Conservation (phyloP, 768 basidiomycete species). For the Suillus weaverae region DNA sequence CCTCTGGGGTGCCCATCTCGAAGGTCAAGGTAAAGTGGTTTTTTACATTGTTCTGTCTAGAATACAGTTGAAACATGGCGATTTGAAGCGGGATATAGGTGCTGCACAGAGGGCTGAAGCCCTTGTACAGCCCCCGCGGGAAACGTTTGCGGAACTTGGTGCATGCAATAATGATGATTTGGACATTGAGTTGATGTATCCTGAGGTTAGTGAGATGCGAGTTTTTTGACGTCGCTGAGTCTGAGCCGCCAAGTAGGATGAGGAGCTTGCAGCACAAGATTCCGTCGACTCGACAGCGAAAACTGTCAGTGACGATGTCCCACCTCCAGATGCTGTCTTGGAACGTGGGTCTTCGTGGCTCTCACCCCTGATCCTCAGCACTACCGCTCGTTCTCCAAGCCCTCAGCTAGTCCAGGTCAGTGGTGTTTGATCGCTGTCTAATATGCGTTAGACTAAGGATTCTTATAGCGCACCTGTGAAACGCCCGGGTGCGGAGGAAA, state of each 20-base stretch:
- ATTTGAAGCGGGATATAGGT: neutral
- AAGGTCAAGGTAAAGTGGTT: neutral
- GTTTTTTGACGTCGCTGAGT: neutral
- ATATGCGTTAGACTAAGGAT: neutral
- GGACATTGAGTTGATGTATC: slow-evolving; percentile 23
- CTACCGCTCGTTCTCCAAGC: neutral
- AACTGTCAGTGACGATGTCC: neutral
- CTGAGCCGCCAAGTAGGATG: neutral
- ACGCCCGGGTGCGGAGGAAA: slow-evolving; percentile 16
- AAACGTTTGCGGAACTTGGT: neutral
- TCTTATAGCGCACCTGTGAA: slow-evolving; percentile 18
- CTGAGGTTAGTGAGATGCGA: slow-evolving; percentile 18
- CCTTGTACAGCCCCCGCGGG: neutral
- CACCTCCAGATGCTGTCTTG: neutral
- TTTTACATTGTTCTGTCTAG: neutral
- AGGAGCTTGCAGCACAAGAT: neutral
- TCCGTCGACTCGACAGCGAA: neutral
- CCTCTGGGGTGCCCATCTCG: neutral
- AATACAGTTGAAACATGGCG: neutral
- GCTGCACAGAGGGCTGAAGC: neutral
- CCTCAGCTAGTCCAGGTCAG: neutral
- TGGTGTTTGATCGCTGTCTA: neutral
- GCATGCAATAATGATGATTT: slow-evolving; percentile 4
- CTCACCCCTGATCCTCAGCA: neutral
- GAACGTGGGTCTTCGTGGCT: neutral